A percentile compares a stretch with the other conserved stretches of the same genome.
These are phyloP conservation scores for Fusarium lateritium DNA, from an alignment of 2,329 filamentous ascomycete species.

Conservation along the genomic window DNA sequence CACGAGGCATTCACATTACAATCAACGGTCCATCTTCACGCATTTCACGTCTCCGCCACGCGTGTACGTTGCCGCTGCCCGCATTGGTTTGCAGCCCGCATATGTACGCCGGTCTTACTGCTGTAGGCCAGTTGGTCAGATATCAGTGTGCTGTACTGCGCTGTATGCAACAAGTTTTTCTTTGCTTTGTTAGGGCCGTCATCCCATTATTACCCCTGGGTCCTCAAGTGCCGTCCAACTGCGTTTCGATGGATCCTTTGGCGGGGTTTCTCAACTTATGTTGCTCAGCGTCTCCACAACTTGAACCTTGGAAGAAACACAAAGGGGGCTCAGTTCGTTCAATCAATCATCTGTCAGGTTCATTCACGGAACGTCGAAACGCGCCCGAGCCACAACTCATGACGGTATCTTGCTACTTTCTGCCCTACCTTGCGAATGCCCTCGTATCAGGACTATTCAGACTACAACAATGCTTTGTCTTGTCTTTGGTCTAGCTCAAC, in stretches of 20 bases:
- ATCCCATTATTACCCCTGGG: conserved; percentile 33
- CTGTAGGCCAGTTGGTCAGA: background rate
- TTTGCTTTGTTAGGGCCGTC: conserved; percentile 14
- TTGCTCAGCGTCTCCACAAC: conserved; percentile 35
- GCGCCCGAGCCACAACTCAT: conserved; percentile 16
- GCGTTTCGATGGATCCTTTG: conserved; percentile 26
- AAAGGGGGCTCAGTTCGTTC: conserved; percentile 18
- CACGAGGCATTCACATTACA: conserved; percentile 7
- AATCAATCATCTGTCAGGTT: conserved; percentile 17
- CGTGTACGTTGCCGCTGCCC: conserved; percentile 12
- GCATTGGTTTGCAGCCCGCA: conserved; percentile 24
- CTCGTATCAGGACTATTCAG: conserved; percentile 8
- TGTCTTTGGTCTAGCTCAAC: conserved; percentile 20
- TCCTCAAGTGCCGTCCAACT: conserved; percentile 39
- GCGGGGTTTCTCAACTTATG: conserved; percentile 21
- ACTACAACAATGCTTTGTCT: conserved; percentile 20
- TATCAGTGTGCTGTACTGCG: conserved; percentile 1
- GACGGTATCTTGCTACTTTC: conserved; percentile 6
- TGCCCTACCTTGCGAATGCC: conserved; percentile 14
- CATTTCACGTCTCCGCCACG: conserved; percentile 23
- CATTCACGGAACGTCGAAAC: conserved; percentile 28
- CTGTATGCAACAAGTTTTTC: conserved; percentile 8
- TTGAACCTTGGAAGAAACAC: conserved; percentile 34
- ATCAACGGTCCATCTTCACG: conserved; percentile 10
- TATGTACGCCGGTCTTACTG: conserved; percentile 27